A percentile compares a stretch with the other conserved stretches of the same genome.
Conservation (phyloP, 768 basidiomycete species). For the Stropharia rugosoannulata region DNA sequence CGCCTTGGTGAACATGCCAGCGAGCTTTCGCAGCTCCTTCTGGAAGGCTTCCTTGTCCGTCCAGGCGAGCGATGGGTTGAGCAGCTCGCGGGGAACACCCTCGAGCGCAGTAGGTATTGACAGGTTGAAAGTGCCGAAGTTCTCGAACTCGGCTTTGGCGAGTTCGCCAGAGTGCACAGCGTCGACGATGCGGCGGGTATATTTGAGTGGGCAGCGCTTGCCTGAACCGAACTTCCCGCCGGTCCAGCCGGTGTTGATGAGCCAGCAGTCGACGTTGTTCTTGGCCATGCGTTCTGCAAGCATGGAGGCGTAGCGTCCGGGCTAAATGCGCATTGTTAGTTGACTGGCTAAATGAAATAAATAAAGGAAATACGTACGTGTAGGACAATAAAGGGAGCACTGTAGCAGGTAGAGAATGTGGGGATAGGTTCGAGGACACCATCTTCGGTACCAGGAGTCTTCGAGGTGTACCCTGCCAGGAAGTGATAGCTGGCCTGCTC, state of each 20-base stretch:
- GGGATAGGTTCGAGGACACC: slow-evolving; percentile 98
- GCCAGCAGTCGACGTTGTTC: slow-evolving; percentile 91
- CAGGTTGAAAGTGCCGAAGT: slow-evolving; percentile 79
- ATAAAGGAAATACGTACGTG: slow-evolving; percentile 52
- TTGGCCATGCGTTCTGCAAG: slow-evolving; percentile 91
- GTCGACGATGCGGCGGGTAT: slow-evolving; percentile 95
- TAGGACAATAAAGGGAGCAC: slow-evolving; percentile 98
- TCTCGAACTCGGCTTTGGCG: slow-evolving; percentile 84
- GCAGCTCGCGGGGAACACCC: slow-evolving; percentile 87
- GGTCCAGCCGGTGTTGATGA: slow-evolving; percentile 99
- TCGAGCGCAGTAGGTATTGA: slow-evolving; percentile 80
- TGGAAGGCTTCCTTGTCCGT: slow-evolving; percentile 85
- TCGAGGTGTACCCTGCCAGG: slow-evolving; percentile 95
- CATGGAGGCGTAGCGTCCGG: slow-evolving; percentile 95
- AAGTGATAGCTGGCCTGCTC: slow-evolving; percentile 98
- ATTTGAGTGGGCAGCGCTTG: slow-evolving; percentile 94
- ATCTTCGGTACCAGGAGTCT: slow-evolving; percentile 99
- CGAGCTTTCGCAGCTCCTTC: slow-evolving; percentile 85
- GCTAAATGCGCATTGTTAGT: slow-evolving; percentile 37
- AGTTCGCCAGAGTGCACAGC: slow-evolving; percentile 94
- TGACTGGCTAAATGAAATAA: not conserved
- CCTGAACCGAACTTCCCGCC: slow-evolving; percentile 91
- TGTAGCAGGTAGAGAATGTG: slow-evolving; percentile 99
- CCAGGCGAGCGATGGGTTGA: slow-evolving; percentile 91
- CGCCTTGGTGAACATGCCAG: slow-evolving; percentile 91